phyloP scores from a whole-genome alignment of 345 rosid genomes.

The Gossypium turneri region DNA sequence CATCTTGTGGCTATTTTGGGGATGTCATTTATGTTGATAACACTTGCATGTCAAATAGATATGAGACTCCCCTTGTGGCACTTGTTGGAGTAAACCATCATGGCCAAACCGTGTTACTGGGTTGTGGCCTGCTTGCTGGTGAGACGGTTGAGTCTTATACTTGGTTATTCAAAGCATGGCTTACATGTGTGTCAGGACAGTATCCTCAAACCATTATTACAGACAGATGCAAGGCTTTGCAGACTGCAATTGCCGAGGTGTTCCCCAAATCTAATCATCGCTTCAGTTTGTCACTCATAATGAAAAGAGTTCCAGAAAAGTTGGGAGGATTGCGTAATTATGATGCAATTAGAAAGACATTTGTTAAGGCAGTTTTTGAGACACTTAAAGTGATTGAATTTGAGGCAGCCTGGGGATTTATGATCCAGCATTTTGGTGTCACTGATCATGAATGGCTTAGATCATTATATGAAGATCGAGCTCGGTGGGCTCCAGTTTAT shows the following conservation, averaged over 20 bases:
- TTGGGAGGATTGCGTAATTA: conserved; percentile 48
- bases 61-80: conserved; percentile 57
- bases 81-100: conserved; percentile 67
- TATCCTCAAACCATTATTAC: conserved; percentile 62
- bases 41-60: conserved; percentile 46
- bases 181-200: conserved; percentile 40
- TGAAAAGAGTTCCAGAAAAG: conserved; percentile 49
- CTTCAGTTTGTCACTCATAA: conserved; percentile 43
- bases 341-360: conserved; percentile 49
- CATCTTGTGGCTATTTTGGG: conserved; percentile 48
- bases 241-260: conserved; percentile 46
- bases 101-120: conserved; percentile 49
- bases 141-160: conserved; percentile 52
- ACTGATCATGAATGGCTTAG: conserved; percentile 62
- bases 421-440: conserved; percentile 56
- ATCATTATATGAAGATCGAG: conserved; percentile 65
- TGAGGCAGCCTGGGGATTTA: conserved; percentile 65
- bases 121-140: conserved; percentile 69
- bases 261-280: conserved; percentile 58
- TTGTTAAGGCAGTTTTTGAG: conserved; percentile 44
- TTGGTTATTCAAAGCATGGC: conserved; percentile 67
- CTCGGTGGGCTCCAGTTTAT: conserved; percentile 76
- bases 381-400: conserved; percentile 63
- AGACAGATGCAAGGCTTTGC: conserved; percentile 55
- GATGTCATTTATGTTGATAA: conserved; percentile 57